These are phyloP conservation scores for Zalaria sp. DNA, from an alignment of 2,329 filamentous ascomycete species.

Conservation along the genomic window DNA sequence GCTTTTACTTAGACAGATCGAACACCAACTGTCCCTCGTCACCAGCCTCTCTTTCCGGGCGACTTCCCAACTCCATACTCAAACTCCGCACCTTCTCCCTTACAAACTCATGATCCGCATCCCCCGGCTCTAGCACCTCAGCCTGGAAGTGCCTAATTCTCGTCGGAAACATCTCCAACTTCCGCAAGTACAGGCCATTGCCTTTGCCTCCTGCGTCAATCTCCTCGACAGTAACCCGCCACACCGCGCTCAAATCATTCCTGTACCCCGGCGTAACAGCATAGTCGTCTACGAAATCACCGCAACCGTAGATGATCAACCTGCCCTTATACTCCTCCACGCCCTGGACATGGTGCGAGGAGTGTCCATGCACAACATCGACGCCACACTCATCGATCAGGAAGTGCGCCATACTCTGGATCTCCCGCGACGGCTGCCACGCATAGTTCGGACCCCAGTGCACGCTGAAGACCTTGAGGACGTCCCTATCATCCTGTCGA, in stretches of 20 bases:
- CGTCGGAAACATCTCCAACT: slow-evolving; percentile 23
- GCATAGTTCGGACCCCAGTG: slow-evolving; percentile 28
- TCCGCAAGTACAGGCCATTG: slow-evolving; percentile 9
- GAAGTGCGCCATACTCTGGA: slow-evolving; percentile 22
- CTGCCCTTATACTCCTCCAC: slow-evolving; percentile 22
- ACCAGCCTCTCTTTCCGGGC: slow-evolving; percentile 11
- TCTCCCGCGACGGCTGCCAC: slow-evolving; percentile 19
- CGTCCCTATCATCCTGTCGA: not conserved
- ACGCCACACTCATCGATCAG: slow-evolving; percentile 26
- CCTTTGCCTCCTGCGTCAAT: not conserved
- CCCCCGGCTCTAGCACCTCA: slow-evolving; percentile 13
- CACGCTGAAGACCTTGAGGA: slow-evolving; percentile 24
- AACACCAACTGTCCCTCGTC: not conserved
- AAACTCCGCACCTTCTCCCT: slow-evolving; percentile 14
- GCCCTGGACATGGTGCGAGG: slow-evolving; percentile 27
- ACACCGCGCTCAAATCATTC: slow-evolving; percentile 26
- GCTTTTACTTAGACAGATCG: not conserved
- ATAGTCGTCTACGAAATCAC: slow-evolving; percentile 30
- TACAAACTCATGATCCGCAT: slow-evolving; percentile 21
- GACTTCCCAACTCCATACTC: slow-evolving; percentile 17
- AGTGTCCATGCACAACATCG: slow-evolving; percentile 28
- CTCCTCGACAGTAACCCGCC: slow-evolving; percentile 19
- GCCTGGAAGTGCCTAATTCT: slow-evolving; percentile 20
- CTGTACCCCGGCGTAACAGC: slow-evolving; percentile 18
- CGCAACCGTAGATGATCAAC: slow-evolving; percentile 26